A percentile compares a stretch with the other conserved stretches of the same genome.
phyloP scores from a whole-genome alignment of 108 stramenopile species.

The Epipyxis sp. region DNA sequence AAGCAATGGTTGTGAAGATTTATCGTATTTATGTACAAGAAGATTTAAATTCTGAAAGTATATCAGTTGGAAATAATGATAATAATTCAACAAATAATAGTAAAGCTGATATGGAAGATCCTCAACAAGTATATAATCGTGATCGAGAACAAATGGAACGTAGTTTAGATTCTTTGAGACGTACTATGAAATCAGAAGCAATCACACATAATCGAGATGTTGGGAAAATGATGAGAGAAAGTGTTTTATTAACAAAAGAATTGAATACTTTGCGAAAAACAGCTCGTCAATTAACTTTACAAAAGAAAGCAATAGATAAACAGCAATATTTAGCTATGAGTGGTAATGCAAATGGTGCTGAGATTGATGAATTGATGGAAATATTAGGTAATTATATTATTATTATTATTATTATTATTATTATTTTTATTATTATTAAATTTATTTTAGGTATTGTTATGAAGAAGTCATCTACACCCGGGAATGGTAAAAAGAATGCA shows the following conservation, averaged over 20 bases:
- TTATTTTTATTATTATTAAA: neutral
- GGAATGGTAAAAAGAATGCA: neutral
- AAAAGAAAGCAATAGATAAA: conserved; percentile 17
- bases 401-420: neutral
- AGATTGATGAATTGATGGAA: conserved; percentile 9
- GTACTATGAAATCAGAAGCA: conserved; percentile 54
- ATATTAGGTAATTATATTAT: neutral
- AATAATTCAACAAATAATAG: conserved; percentile 20
- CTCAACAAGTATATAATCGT: conserved; percentile 56
- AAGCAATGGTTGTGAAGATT: conserved; percentile 44
- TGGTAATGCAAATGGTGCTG: neutral
- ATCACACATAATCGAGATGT: conserved; percentile 48
- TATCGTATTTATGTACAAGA: conserved; percentile 55
- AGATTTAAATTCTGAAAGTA: conserved; percentile 4
- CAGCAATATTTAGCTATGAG: neutral
- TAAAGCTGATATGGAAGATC: conserved; percentile 42
- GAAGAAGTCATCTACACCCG: neutral
- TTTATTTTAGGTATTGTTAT: neutral
- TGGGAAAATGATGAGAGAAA: conserved; percentile 52
- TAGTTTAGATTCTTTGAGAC: conserved; percentile 48
- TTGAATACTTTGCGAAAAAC: conserved; percentile 40
- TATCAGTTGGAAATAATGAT: conserved; percentile 5
- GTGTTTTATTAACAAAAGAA: conserved; percentile 56
- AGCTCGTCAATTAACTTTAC: neutral
- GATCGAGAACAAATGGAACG: conserved; percentile 59